Conservation (phyloP, 1,139 yeast genomes). For the Yamadazyma triangularis region DNA sequence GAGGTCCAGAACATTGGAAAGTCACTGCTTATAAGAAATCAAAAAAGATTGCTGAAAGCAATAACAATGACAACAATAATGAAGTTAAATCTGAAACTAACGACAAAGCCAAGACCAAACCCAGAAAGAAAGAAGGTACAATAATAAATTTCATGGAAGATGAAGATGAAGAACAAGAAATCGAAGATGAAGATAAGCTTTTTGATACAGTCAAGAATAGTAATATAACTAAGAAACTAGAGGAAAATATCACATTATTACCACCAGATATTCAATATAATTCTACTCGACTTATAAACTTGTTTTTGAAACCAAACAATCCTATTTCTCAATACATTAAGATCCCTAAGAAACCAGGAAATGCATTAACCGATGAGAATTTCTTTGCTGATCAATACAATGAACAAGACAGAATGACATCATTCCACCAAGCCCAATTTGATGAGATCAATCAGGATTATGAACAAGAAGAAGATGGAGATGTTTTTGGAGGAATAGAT, state of each 20-base stretch:
- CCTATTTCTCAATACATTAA: conserved; percentile 30
- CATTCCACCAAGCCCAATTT: conserved; percentile 43
- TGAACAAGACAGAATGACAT: conserved; percentile 33
- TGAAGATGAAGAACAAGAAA: conserved; percentile 31
- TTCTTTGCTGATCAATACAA: conserved; percentile 72
- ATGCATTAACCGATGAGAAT: conserved; percentile 54
- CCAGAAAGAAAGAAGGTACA: conserved; percentile 29
- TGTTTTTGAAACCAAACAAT: conserved; percentile 64
- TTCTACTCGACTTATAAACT: conserved; percentile 60
- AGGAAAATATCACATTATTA: conserved; percentile 38
- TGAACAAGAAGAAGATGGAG: conserved; percentile 29
- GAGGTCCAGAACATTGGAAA: conserved; percentile 95
- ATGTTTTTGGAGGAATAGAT: conserved; percentile 40
- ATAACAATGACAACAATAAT: conserved; percentile 4
- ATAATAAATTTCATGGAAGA: conserved; percentile 47
- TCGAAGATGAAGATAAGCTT: conserved; percentile 37
- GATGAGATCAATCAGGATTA: conserved; percentile 39
- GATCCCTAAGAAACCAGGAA: conserved; percentile 10
- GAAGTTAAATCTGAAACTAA: conserved; percentile 7
- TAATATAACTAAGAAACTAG: conserved; percentile 23
- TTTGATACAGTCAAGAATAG: conserved; percentile 46
- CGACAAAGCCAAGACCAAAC: conserved; percentile 8
- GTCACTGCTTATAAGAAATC: conserved; percentile 51
- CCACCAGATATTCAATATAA: conserved; percentile 77
- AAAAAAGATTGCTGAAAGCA: conserved; percentile 15